phyloP scores from a whole-genome alignment of 768 basidiomycete genomes.

The Cystofilobasidium capitatum region DNA sequence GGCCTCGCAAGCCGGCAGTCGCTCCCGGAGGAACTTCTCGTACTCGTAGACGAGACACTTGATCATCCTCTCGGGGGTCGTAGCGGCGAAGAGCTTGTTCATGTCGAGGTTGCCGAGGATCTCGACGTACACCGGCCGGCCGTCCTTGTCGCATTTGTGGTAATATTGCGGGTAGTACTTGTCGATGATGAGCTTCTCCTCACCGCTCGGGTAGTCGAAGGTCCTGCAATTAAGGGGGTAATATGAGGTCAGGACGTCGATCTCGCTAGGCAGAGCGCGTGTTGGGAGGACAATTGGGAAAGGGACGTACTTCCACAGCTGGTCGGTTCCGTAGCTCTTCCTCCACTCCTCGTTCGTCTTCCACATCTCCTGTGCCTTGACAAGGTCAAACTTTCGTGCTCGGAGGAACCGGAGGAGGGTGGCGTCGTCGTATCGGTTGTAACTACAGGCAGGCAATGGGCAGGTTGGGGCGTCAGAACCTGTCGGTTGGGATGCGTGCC shows the following conservation, averaged over 20 bases:
- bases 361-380: constrained; percentile 74
- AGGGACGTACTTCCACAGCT: constrained; percentile 29
- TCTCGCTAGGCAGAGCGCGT: too few relatives aligned
- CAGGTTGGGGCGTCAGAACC: neutral
- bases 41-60: constrained; percentile 85
- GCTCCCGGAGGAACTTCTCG: constrained; percentile 71
- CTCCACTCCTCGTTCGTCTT: constrained; percentile 77
- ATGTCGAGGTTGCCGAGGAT: constrained; percentile 83
- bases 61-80: constrained; percentile 77
- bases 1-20: constrained; percentile 63
- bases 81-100: constrained; percentile 65
- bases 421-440: constrained; percentile 39
- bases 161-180: constrained; percentile 88
- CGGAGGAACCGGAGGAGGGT: constrained; percentile 63
- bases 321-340: constrained; percentile 55
- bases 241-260: constrained; percentile 21
- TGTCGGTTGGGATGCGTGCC: constrained; percentile 30
- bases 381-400: constrained; percentile 83
- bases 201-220: constrained; percentile 70
- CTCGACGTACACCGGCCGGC: constrained; percentile 91
- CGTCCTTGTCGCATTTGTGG: constrained; percentile 52
- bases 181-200: constrained; percentile 57
- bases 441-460: constrained; percentile 17
- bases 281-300: too few relatives aligned
- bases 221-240: constrained; percentile 51